A percentile compares a stretch with the other conserved stretches of the same genome.
phyloP scores from a whole-genome alignment of 202 grass and related monocot species.

The Carex arenaria region DNA sequence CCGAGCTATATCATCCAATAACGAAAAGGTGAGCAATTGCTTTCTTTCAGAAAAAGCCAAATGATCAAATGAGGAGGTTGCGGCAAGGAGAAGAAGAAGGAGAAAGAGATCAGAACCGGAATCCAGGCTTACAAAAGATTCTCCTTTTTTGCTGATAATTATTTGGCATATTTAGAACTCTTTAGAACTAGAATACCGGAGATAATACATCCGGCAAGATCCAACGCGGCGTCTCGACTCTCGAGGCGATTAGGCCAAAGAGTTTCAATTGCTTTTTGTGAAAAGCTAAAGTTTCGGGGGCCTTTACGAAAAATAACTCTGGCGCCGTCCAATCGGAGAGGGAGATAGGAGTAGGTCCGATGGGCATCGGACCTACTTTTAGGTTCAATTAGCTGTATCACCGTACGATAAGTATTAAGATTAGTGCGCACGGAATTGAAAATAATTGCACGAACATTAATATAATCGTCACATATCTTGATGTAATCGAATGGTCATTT shows the following conservation, averaged over 20 bases:
- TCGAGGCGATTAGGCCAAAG: not conserved
- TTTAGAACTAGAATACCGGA: not conserved
- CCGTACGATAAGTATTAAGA: too few species aligned
- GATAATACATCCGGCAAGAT: not conserved
- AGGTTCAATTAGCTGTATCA: too few species aligned
- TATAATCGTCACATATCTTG: too few species aligned
- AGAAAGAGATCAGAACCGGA: conserved; percentile 3
- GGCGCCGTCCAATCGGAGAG: not conserved
- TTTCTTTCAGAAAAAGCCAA: not conserved
- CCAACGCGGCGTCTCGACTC: not conserved
- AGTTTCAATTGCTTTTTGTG: not conserved
- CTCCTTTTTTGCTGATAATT: not conserved
- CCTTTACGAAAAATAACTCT: conserved; percentile 4
- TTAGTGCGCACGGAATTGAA: too few species aligned
- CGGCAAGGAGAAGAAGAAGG: not conserved
- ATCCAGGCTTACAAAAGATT: not conserved
- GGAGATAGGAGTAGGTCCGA: too few species aligned
- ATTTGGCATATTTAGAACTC: not conserved
- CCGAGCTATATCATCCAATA: conserved; percentile 11
- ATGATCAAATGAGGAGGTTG: conserved; percentile 9
- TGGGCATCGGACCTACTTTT: too few species aligned
- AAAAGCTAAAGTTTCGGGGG: conserved; percentile 4
- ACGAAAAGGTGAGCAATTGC: not conserved
- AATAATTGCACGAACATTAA: too few species aligned
- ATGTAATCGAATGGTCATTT: too few species aligned